phyloP scores from a whole-genome alignment of 495 filamentous ascomycete species.

The Podospora comata region DNA sequence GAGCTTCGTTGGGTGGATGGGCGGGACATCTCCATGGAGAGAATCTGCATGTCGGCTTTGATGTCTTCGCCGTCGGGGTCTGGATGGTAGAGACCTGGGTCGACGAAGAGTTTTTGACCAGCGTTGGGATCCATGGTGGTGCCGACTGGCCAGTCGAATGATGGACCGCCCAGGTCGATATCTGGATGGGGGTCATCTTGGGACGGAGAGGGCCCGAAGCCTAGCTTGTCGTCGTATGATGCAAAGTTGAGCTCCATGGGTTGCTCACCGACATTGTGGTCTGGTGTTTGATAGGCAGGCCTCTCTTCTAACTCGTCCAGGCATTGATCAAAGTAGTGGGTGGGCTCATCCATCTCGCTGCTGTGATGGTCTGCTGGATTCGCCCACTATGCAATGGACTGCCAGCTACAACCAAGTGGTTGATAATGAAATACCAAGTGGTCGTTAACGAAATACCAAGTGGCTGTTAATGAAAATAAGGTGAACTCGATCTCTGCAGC shows the following conservation, averaged over 20 bases:
- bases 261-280: slow-evolving; percentile 17
- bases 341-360: slow-evolving; percentile 27
- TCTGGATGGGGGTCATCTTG: slow-evolving; percentile 6
- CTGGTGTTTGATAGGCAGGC: slow-evolving; percentile 25
- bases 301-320: slow-evolving; percentile 28
- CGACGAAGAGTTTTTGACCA: slow-evolving; percentile 26
- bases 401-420: neutral
- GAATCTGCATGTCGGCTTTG: slow-evolving; percentile 22
- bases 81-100: slow-evolving; percentile 26
- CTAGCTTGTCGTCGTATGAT: slow-evolving; percentile 16
- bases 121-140: slow-evolving; percentile 18
- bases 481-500: too few relatives aligned
- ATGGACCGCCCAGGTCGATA: slow-evolving; percentile 6
- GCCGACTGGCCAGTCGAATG: slow-evolving; percentile 21
- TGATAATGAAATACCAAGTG: neutral
- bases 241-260: slow-evolving; percentile 20
- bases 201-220: slow-evolving; percentile 11
- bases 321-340: slow-evolving; percentile 33
- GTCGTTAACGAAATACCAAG: neutral
- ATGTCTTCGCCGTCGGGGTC: slow-evolving; percentile 24
- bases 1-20: slow-evolving; percentile 27
- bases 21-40: slow-evolving; percentile 19
- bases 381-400: neutral
- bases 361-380: neutral
- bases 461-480: neutral